Evolutionary conservation across 208 protist species (phyloP).

Genomic region (Wallacemonas sp.): DNA sequence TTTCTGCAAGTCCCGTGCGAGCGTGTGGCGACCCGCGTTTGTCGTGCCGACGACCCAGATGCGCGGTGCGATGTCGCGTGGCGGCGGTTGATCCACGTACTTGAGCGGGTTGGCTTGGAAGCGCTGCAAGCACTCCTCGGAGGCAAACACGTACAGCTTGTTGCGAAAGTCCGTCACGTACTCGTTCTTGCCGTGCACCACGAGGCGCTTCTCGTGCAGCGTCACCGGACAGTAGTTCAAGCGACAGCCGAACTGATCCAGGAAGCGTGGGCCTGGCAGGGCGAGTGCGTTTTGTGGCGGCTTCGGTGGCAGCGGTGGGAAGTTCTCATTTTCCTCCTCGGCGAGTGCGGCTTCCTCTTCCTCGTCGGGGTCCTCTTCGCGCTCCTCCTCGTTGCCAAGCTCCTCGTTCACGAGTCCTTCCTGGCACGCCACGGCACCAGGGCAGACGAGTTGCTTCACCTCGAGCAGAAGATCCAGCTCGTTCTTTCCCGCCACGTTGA

Average conservation of each 20-base stretch:
- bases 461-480: constrained; percentile 41
- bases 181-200: constrained; percentile 69
- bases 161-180: constrained; percentile 54
- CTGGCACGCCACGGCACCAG: constrained; percentile 43
- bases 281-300: constrained; percentile 34
- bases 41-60: constrained; percentile 79
- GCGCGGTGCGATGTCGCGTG: constrained; percentile 61
- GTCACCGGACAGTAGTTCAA: constrained; percentile 89
- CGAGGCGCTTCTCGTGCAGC: constrained; percentile 58
- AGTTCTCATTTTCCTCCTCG: constrained; percentile 41
- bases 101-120: constrained; percentile 74
- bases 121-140: constrained; percentile 42
- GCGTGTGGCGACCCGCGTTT: constrained; percentile 70
- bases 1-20: constrained; percentile 51
- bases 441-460: constrained; percentile 51
- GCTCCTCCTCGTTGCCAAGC: constrained; percentile 45
- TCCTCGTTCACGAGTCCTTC: constrained; percentile 60
- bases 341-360: constrained; percentile 37
- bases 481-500: constrained; percentile 48
- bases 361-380: constrained; percentile 49
- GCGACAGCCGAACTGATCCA: constrained; percentile 80
- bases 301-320: constrained; percentile 3
- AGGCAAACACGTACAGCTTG: constrained; percentile 81
- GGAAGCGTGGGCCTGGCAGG: constrained; percentile 50
- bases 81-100: constrained; percentile 47